These are phyloP conservation scores for Rhizopogon rudus DNA, from an alignment of 768 basidiomycete species.

Conservation along the genomic window DNA sequence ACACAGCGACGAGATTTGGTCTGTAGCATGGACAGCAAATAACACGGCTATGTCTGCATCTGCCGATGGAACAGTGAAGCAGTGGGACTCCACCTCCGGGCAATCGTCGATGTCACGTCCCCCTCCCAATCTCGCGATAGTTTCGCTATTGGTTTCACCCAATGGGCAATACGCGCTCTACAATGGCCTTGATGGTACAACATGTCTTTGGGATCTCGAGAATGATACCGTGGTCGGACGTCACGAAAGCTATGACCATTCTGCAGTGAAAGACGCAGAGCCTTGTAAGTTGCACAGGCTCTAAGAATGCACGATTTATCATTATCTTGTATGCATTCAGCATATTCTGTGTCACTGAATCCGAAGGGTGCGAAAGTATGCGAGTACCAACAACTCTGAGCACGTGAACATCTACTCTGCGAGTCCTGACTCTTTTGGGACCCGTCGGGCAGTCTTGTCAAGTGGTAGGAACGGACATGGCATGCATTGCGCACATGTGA, in stretches of 20 bases:
- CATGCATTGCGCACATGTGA: constrained; percentile 66
- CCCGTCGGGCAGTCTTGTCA: constrained; percentile 49
- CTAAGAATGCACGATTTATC: background rate
- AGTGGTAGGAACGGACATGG: constrained; percentile 76
- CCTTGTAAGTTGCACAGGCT: constrained; percentile 49
- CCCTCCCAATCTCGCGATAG: constrained; percentile 81
- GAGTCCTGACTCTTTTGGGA: constrained; percentile 59
- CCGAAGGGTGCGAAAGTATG: constrained; percentile 71
- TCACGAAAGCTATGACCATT: constrained; percentile 69
- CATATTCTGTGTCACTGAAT: constrained; percentile 82
- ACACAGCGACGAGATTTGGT: constrained; percentile 79
- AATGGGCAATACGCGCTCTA: constrained; percentile 65
- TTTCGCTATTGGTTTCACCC: constrained; percentile 70
- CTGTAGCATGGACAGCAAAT: constrained; percentile 61
- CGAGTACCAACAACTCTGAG: constrained; percentile 67
- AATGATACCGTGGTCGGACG: constrained; percentile 56
- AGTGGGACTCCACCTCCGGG: constrained; percentile 65
- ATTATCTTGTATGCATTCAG: constrained; percentile 29
- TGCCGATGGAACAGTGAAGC: constrained; percentile 73
- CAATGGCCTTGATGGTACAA: constrained; percentile 83
- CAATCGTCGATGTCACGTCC: constrained; percentile 55
- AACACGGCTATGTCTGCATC: constrained; percentile 67
- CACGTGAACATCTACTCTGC: constrained; percentile 73
- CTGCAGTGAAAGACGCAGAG: constrained; percentile 50
- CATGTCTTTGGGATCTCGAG: constrained; percentile 67